phyloP scores from a whole-genome alignment of 495 filamentous ascomycete species.

The Penicillium alfredii region DNA sequence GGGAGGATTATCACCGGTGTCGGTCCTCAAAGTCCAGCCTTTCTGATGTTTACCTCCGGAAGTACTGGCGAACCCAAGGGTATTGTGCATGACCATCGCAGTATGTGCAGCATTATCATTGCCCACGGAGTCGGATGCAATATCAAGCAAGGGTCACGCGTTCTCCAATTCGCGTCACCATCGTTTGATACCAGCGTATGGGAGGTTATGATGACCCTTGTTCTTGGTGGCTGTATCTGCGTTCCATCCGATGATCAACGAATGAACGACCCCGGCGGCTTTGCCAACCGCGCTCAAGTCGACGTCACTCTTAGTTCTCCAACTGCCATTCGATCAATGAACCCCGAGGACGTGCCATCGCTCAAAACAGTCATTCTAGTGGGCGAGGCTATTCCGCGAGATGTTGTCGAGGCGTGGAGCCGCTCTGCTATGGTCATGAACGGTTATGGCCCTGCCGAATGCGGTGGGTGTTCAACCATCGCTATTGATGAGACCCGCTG shows the following conservation, averaged over 20 bases:
- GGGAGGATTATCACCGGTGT: not conserved
- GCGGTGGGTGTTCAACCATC: no score
- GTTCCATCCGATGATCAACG: conserved; percentile 28
- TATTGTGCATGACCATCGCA: conserved; percentile 21
- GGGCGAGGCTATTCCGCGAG: conserved; percentile 35
- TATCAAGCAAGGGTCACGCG: conserved; percentile 1
- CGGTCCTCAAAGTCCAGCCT: conserved; percentile 16
- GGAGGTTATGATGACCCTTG: conserved; percentile 31
- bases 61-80: conserved; percentile 40
- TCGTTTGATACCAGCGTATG: conserved; percentile 29
- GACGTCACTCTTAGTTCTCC: conserved; percentile 31
- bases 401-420: conserved; percentile 38
- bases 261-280: conserved; percentile 15
- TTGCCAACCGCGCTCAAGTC: conserved; percentile 22
- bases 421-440: conserved; percentile 30
- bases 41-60: conserved; percentile 39
- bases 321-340: conserved; percentile 25
- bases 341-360: conserved; percentile 17
- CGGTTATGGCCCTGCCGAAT: conserved; percentile 4
- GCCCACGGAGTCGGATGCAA: conserved; percentile 18
- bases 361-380: conserved; percentile 27
- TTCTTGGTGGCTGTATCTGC: conserved; percentile 34
- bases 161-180: conserved; percentile 22
- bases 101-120: conserved; percentile 9
- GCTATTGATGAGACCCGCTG: no score